A percentile compares a stretch with the other conserved stretches of the same genome.
Evolutionary conservation across 2,329 filamentous ascomycete species (phyloP).

Genomic region (Xylaria multiplex): DNA sequence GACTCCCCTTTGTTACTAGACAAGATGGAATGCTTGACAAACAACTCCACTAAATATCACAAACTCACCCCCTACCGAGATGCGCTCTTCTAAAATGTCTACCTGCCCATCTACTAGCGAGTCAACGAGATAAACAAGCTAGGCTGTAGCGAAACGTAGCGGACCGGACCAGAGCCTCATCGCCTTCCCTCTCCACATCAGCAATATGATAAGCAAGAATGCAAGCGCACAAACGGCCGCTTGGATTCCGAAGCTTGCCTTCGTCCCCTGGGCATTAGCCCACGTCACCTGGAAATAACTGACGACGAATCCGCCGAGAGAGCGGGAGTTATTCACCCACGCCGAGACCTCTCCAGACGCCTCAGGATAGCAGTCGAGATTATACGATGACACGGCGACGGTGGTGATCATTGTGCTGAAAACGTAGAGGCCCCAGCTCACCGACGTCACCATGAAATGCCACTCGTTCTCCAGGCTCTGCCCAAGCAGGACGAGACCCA

Average conservation of each 20-base stretch:
- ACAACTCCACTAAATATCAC: not conserved
- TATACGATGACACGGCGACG: constrained; percentile 62
- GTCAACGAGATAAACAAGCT: not conserved
- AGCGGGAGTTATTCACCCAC: constrained; percentile 62
- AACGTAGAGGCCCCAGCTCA: constrained; percentile 64
- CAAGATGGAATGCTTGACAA: not conserved
- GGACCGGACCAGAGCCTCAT: constrained; percentile 51
- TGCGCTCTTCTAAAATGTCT: not conserved
- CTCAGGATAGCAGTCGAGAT: constrained; percentile 65
- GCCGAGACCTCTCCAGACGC: constrained; percentile 64
- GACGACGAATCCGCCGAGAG: constrained; percentile 61
- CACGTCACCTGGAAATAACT: constrained; percentile 64
- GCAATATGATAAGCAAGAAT: constrained; percentile 50
- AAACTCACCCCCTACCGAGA: not conserved
- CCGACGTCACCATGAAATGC: constrained; percentile 62
- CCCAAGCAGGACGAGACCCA: constrained; percentile 62
- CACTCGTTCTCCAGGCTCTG: constrained; percentile 60
- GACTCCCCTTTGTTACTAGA: not conserved
- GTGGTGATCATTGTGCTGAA: constrained; percentile 67
- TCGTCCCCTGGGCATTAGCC: constrained; percentile 56
- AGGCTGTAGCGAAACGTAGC: constrained; percentile 49
- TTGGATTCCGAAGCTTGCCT: constrained; percentile 59
- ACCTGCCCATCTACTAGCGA: not conserved
- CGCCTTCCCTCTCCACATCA: constrained; percentile 53
- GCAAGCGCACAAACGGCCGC: constrained; percentile 53